Evolutionary conservation across 192 early-diverging fungal genomes (phyloP).

Genomic region (Helicostylum pulchrum): DNA sequence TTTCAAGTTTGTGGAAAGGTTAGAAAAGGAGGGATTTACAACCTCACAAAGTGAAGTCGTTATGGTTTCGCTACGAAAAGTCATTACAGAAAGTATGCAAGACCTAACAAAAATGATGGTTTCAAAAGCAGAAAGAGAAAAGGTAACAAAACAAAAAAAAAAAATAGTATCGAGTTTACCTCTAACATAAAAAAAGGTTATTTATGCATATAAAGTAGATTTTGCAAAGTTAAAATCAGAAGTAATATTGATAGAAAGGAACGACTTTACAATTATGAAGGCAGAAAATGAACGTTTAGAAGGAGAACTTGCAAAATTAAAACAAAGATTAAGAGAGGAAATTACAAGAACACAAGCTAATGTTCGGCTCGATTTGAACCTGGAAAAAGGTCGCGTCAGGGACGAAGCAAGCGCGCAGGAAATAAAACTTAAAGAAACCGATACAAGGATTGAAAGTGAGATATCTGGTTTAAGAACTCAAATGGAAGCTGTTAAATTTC

Average conservation of each 20-base stretch:
- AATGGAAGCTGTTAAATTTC: conserved; percentile 89
- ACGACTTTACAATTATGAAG: conserved; percentile 80
- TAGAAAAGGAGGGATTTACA: conserved; percentile 72
- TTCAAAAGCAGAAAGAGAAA: conserved; percentile 80
- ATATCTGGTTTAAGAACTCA: conserved; percentile 76
- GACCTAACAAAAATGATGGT: conserved; percentile 64
- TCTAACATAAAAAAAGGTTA: conserved; percentile 38
- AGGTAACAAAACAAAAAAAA: conserved; percentile 35
- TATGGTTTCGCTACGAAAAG: conserved; percentile 66
- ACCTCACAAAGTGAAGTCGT: conserved; percentile 72
- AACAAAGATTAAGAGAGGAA: conserved; percentile 77
- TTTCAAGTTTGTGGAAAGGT: conserved; percentile 65
- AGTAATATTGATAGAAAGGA: conserved; percentile 84
- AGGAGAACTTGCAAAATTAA: conserved; percentile 78
- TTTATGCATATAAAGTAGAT: conserved; percentile 86
- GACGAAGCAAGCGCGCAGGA: conserved; percentile 83
- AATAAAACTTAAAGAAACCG: conserved; percentile 81
- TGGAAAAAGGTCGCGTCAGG: conserved; percentile 84
- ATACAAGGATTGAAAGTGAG: conserved; percentile 87
- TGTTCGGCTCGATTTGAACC: conserved; percentile 78
- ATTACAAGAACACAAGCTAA: conserved; percentile 78
- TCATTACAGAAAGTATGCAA: conserved; percentile 68
- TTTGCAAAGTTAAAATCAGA: conserved; percentile 87
- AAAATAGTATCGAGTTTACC: background rate
- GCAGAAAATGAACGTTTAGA: conserved; percentile 77